Conservation (phyloP, 116 monocot species). For the Dioscorea cayenensis region DNA sequence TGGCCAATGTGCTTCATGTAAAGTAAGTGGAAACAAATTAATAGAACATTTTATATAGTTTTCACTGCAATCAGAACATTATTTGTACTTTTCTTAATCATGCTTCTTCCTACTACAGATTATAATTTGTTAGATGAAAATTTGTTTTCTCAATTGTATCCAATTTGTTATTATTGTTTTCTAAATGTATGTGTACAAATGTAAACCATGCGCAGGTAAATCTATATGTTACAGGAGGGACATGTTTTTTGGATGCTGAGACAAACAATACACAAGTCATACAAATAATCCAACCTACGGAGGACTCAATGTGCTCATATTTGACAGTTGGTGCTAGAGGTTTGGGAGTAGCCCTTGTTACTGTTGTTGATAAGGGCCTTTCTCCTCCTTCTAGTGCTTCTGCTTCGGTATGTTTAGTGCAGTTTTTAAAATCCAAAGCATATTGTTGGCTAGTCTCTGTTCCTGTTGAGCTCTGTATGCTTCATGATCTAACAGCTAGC, state of each 20-base stretch:
- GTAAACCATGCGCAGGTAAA: constrained; percentile 37
- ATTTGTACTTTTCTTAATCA: not conserved
- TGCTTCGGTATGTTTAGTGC: constrained; percentile 43
- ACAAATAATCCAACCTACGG: constrained; percentile 40
- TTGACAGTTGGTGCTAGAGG: constrained; percentile 59
- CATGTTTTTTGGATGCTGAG: constrained; percentile 60
- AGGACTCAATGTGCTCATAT: constrained; percentile 39
- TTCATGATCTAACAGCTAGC: too few species aligned
- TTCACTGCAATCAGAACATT: not conserved
- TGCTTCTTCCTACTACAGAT: not conserved
- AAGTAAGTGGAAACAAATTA: too few species aligned
- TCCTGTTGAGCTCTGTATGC: too few species aligned
- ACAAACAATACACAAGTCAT: constrained; percentile 76
- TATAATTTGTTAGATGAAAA: not conserved
- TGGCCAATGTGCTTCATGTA: too few species aligned
- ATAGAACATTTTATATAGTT: not conserved
- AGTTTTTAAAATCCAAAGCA: not conserved
- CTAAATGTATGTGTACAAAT: not conserved
- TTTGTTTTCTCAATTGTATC: not conserved
- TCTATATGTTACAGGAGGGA: constrained; percentile 80
- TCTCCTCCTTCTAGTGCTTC: constrained; percentile 65
- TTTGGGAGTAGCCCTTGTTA: constrained; percentile 62
- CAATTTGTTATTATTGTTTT: not conserved
- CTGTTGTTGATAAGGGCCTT: constrained; percentile 80
- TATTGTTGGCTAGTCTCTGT: not conserved